phyloP scores from a whole-genome alignment of 768 basidiomycete species.

The Suillus decipiens region DNA sequence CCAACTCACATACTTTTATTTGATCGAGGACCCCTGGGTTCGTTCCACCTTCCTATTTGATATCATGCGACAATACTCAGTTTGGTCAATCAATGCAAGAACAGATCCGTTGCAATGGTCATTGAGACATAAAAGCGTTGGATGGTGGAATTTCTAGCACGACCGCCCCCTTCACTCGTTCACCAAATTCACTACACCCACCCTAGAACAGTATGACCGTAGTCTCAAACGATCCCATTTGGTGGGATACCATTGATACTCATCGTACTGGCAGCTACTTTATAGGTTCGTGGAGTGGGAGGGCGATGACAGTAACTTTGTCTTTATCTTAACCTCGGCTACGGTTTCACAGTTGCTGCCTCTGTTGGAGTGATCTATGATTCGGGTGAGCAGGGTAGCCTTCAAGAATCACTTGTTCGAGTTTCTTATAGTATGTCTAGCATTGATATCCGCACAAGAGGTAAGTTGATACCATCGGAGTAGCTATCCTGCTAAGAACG shows the following conservation, averaged over 20 bases:
- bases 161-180: neutral
- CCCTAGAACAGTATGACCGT: neutral
- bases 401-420: neutral
- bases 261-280: neutral
- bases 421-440: neutral
- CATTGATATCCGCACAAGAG: neutral
- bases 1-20: neutral
- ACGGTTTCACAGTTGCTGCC: neutral
- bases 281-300: neutral
- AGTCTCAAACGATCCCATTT: neutral
- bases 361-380: neutral
- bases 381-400: neutral
- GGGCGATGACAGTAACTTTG: neutral
- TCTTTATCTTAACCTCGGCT: neutral
- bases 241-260: neutral
- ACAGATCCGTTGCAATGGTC: neutral
- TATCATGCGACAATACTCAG: neutral
- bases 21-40: neutral
- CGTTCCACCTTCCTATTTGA: neutral
- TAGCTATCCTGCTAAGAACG: neutral
- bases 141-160: neutral
- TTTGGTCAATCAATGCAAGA: neutral
- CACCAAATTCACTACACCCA: neutral
- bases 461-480: neutral
- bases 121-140: neutral